These are phyloP conservation scores for Gentiana macrophylla DNA, from an alignment of 257 asterid genomes.

Conservation along the genomic window DNA sequence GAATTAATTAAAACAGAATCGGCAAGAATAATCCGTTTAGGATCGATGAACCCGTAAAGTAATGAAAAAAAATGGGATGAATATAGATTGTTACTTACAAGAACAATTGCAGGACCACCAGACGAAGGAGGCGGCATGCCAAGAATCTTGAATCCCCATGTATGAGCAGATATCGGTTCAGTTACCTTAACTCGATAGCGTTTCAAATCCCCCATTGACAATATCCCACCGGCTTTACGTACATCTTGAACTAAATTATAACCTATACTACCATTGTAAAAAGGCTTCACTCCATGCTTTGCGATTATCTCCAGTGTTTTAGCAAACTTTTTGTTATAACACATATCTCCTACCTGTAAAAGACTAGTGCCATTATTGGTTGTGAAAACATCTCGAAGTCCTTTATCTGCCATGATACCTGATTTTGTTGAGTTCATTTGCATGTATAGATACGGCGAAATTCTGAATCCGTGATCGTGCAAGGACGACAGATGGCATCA, in stretches of 20 bases:
- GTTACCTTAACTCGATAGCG: conserved; percentile 36
- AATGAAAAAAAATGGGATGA: not conserved
- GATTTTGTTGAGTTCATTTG: conserved; percentile 35
- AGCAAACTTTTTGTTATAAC: conserved; percentile 39
- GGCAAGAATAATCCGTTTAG: not conserved
- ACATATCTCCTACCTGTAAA: conserved; percentile 32
- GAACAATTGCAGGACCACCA: conserved; percentile 49
- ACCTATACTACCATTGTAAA: conserved; percentile 54
- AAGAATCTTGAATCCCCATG: conserved; percentile 39
- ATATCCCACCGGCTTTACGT: conserved; percentile 41
- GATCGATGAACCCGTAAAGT: not conserved
- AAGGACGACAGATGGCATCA: conserved; percentile 39
- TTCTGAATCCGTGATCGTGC: conserved; percentile 46
- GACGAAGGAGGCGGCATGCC: conserved; percentile 76
- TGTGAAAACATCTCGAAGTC: conserved; percentile 38
- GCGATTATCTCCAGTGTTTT: conserved; percentile 26
- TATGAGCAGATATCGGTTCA: conserved; percentile 22
- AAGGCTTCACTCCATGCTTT: conserved; percentile 21
- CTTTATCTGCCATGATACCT: conserved; percentile 35
- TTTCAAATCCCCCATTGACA: conserved; percentile 40
- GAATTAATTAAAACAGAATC: not conserved
- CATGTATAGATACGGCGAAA: conserved; percentile 44
- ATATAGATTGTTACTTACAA: conserved; percentile 30
- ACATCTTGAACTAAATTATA: conserved; percentile 36
- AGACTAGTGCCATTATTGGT: conserved; percentile 29